These are phyloP conservation scores for Arbutus unedo DNA, from an alignment of 148 eudicot species.

Conservation along the genomic window DNA sequence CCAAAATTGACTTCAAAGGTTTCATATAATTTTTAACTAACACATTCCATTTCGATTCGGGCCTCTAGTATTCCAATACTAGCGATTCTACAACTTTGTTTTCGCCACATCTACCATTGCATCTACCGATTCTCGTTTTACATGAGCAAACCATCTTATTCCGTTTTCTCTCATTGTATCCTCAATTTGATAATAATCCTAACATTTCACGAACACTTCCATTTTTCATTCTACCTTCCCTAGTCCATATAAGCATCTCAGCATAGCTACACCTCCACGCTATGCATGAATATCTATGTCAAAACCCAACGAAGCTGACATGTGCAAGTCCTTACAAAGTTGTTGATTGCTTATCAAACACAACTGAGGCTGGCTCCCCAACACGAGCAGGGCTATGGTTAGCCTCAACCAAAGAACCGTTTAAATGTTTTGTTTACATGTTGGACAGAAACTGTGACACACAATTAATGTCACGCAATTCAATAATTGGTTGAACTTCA, in stretches of 20 bases:
- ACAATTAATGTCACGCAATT: background rate
- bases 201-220: background rate
- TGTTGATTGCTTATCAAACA: background rate
- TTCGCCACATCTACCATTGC: background rate
- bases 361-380: background rate
- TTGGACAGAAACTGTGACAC: background rate
- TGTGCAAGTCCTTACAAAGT: background rate
- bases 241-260: background rate
- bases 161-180: background rate
- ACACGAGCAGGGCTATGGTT: background rate
- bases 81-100: background rate
- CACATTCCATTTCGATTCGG: background rate
- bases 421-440: background rate
- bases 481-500: too few relatives aligned
- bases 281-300: background rate
- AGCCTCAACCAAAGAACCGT: background rate
- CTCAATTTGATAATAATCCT: background rate
- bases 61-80: background rate
- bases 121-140: background rate
- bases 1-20: too few relatives aligned
- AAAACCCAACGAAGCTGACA: background rate
- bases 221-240: background rate
- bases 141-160: background rate
- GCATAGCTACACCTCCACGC: background rate
- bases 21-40: background rate